Base-by-base conservation (phyloP, 176 grass and related monocot species). In the Microstegium vimineum region DNA sequence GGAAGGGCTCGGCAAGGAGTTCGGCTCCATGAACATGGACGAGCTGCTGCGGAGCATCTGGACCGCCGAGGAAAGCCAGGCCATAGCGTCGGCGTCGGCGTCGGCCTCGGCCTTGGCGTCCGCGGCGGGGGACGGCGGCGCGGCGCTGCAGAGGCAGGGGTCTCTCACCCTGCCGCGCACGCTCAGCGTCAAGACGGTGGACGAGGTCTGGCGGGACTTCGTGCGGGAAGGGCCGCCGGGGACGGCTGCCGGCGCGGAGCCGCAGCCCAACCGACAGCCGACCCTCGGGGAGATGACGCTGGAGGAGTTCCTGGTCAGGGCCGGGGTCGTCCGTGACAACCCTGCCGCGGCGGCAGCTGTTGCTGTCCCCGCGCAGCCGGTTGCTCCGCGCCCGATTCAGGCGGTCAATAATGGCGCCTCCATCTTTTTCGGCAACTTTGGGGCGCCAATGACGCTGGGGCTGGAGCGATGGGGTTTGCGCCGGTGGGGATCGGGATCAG, bases 1-100 rank as follows among this genome's bases (percentile, higher is more conserved):
- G 15, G 79, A 52, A 10, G 31, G 82, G 1, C 36, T 49, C 6
- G 84, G 94, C 46, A 97, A 91, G 86, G 94, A 97, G 59, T 97
- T 97, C n/a, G 94, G 91, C 41, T 97, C 94, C 45, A 91, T 97
- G 94, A 97, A 97, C 70, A 93, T 97, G 94, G 94, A 97, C 72
- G 94, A 97, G 86, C 73, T 97, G 40, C 85, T 97, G 43, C 84
- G 88, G 86, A 97, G 80, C 89, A 97, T 97, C 82, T 97, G 94
- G 94, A 97, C 84, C 16, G 91, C 91, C 14, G 94, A 97, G 89
- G 94, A 97, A 81, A 87, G 86, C 86, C 91, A 93, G 73, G 91
- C 84, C 34, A 89, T 91, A 78, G 89, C 84, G 16, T 79, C 67
- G 7, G 86, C 89, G 0, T 79, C 79, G 16, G 77, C 5, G 4